These are phyloP conservation scores for Tetracentron sinense DNA, from an alignment of 164 flowering plant species.

Conservation along the genomic window DNA sequence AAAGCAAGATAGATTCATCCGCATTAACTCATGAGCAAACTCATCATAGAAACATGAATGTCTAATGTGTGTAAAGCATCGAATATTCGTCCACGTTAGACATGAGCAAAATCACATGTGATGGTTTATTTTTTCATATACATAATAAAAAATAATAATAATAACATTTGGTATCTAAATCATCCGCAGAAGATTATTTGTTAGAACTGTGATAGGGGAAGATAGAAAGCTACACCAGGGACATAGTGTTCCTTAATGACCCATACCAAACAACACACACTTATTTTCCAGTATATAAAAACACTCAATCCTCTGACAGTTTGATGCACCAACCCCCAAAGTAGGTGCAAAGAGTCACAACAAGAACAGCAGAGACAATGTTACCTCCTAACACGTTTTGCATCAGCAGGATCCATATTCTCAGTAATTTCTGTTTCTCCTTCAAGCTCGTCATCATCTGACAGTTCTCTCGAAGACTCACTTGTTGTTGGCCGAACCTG, in stretches of 20 bases:
- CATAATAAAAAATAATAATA: too few relatives aligned
- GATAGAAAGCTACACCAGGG: background rate
- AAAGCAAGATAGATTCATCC: background rate
- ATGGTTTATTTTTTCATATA: too few relatives aligned
- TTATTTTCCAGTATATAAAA: background rate
- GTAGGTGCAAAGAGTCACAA: background rate
- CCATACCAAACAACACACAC: background rate
- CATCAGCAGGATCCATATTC: slow-evolving; percentile 67
- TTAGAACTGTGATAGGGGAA: background rate
- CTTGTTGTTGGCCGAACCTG: slow-evolving; percentile 54
- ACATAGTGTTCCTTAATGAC: background rate
- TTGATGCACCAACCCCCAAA: background rate
- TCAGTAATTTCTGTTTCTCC: slow-evolving; percentile 57
- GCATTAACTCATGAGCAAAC: too few relatives aligned
- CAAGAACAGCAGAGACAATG: background rate
- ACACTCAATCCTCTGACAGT: background rate
- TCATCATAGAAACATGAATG: too few relatives aligned
- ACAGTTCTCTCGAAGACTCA: slow-evolving; percentile 78
- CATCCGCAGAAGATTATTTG: background rate
- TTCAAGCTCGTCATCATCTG: slow-evolving; percentile 84
- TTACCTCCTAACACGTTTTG: slow-evolving; percentile 90
- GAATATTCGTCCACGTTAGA: too few relatives aligned
- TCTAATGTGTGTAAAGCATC: too few relatives aligned
- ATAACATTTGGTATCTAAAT: too few relatives aligned
- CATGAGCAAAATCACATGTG: too few relatives aligned